A percentile compares a stretch with the other conserved stretches of the same genome.
phyloP scores from a whole-genome alignment of 2,329 filamentous ascomycete species.

The Colletotrichum euphorbiae region DNA sequence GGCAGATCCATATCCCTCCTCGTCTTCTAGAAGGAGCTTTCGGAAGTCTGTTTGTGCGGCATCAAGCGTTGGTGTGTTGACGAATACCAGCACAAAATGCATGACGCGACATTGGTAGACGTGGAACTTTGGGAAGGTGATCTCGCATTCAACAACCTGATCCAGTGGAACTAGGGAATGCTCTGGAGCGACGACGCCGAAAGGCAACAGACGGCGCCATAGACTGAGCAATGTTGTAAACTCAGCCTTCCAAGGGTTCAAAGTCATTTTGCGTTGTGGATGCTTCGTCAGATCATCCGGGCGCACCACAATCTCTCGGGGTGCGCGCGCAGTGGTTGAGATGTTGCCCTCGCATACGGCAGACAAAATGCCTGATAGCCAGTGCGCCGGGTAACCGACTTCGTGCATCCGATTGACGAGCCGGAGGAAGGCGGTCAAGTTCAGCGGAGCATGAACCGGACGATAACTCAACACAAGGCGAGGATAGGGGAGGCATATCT shows the following conservation, averaged over 20 bases:
- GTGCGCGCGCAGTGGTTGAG: conserved; percentile 42
- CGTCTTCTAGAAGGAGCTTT: conserved; percentile 11
- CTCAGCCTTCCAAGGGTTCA: conserved; percentile 41
- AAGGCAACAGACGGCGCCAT: conserved; percentile 42
- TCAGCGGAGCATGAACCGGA: conserved; percentile 44
- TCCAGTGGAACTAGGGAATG: not conserved
- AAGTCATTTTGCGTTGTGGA: conserved; percentile 16
- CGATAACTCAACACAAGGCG: conserved; percentile 34
- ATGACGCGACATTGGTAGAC: not conserved
- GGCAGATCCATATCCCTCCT: not conserved
- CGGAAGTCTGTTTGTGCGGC: not conserved
- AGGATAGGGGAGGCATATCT: conserved; percentile 43
- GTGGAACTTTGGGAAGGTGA: not conserved
- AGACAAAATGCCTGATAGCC: conserved; percentile 42
- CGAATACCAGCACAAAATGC: conserved; percentile 3
- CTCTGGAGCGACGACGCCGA: conserved; percentile 33
- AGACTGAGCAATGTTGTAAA: conserved; percentile 42
- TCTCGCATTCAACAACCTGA: not conserved
- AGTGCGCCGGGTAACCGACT: conserved; percentile 46
- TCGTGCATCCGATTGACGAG: conserved; percentile 41
- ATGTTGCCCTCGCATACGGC: conserved; percentile 40
- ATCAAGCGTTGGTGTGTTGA: not conserved
- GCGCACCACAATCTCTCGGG: conserved; percentile 33
- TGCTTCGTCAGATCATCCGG: conserved; percentile 22
- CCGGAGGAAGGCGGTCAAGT: conserved; percentile 42